Evolutionary conservation across 2,329 filamentous ascomycete species (phyloP).

Genomic region (Colletotrichum agaves): DNA sequence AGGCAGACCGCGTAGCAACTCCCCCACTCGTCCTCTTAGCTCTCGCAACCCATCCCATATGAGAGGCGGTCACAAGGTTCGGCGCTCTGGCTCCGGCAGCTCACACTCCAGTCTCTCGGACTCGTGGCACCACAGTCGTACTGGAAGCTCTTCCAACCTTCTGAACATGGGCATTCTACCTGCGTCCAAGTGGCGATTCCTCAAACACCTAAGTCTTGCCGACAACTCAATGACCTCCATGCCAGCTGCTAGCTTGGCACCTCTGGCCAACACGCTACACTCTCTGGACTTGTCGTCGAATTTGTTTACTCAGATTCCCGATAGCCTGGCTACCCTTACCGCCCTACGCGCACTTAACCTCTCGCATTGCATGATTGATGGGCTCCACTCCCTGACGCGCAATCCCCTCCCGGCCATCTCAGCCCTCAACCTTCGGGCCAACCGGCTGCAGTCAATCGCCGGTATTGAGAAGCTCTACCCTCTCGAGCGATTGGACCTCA

Average conservation of each 20-base stretch:
- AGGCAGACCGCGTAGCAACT: slow-evolving; percentile 77
- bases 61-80: slow-evolving; percentile 78
- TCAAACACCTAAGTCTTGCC: slow-evolving; percentile 89
- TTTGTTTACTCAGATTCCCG: slow-evolving; percentile 92
- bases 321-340: slow-evolving; percentile 86
- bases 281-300: slow-evolving; percentile 94
- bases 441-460: slow-evolving; percentile 86
- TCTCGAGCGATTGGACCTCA: slow-evolving; percentile 87
- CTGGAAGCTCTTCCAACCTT: slow-evolving; percentile 82
- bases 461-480: slow-evolving; percentile 91
- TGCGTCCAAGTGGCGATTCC: slow-evolving; percentile 91
- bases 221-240: slow-evolving; percentile 92
- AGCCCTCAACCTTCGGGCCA: slow-evolving; percentile 89
- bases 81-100: slow-evolving; percentile 90
- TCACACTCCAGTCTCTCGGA: slow-evolving; percentile 84
- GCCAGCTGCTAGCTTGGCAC: slow-evolving; percentile 77
- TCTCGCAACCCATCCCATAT: slow-evolving; percentile 78
- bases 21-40: slow-evolving; percentile 80
- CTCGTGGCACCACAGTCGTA: slow-evolving; percentile 67
- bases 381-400: slow-evolving; percentile 84
- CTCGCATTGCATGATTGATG: slow-evolving; percentile 97
- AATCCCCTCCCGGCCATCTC: slow-evolving; percentile 93
- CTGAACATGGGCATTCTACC: slow-evolving; percentile 78
- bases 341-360: slow-evolving; percentile 92
- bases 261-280: slow-evolving; percentile 87